A percentile compares a stretch with the other conserved stretches of the same genome.
These are phyloP conservation scores for Sporisorium reilianum DNA, from an alignment of 1,284 basidiomycete genomes.

Conservation along the genomic window DNA sequence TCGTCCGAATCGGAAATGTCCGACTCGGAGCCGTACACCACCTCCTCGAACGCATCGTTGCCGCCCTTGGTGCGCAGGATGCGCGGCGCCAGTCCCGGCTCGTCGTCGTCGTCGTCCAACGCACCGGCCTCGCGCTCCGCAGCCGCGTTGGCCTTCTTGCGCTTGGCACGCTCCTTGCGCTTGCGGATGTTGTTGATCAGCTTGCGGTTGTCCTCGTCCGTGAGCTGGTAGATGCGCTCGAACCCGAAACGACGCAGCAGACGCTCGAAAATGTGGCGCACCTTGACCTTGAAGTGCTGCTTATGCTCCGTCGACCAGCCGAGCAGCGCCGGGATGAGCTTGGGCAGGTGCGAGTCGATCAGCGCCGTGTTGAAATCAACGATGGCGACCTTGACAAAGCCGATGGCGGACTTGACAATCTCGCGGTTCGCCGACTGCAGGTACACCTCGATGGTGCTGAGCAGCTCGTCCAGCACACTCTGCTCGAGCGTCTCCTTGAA, in stretches of 20 bases:
- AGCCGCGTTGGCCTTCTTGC: constrained; percentile 65
- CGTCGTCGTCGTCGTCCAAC: constrained; percentile 45
- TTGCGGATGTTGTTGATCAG: constrained; percentile 91
- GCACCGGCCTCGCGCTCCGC: constrained; percentile 72
- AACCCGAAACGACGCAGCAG: constrained; percentile 91
- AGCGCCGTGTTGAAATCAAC: constrained; percentile 82
- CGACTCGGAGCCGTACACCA: constrained; percentile 65
- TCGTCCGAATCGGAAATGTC: constrained; percentile 62
- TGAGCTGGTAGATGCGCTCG: constrained; percentile 77
- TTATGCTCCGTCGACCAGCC: constrained; percentile 97
- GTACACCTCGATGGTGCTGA: constrained; percentile 89
- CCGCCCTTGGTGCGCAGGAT: constrained; percentile 50
- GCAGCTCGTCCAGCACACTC: constrained; percentile 85
- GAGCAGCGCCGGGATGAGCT: constrained; percentile 86
- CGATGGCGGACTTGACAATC: constrained; percentile 95
- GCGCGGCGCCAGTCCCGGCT: constrained; percentile 46
- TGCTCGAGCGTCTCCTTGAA: constrained; percentile 81
- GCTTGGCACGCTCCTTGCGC: constrained; percentile 88
- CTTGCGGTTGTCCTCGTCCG: constrained; percentile 79
- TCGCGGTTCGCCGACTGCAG: constrained; percentile 93
- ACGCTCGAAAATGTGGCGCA: constrained; percentile 95
- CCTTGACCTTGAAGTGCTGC: constrained; percentile 98
- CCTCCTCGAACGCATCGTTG: constrained; percentile 69
- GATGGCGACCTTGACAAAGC: constrained; percentile 92
- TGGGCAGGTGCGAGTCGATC: constrained; percentile 80